Base-by-base conservation (phyloP, 2,329 filamentous ascomycete species). In the Alternaria brassicicola region DNA sequence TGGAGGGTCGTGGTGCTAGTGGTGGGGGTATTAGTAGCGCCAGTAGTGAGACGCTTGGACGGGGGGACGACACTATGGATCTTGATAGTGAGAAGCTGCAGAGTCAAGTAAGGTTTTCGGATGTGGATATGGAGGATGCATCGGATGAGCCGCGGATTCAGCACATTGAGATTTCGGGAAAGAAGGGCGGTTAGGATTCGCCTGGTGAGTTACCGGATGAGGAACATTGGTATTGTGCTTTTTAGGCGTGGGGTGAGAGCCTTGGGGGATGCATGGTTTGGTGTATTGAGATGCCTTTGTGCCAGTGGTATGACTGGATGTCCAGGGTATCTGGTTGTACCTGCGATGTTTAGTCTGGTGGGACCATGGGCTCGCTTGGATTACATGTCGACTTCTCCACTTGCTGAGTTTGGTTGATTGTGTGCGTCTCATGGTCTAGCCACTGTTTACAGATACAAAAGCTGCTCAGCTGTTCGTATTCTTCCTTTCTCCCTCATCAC, bases 81-180 rank as follows among this genome's bases (percentile, higher is more conserved):
- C 42, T 64, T 15, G 62, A 64, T 35, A 48, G 13, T 0, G 15
- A 54, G 13, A 49, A 61, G 28, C 2, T 61, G 6, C 63, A 64
- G 41, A 56, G 47, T 9, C 59, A 55, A 23, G 53, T 59, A 15
- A 26, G 49, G 2, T 58, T 67, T n/a, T 62, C 55, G 2, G 72
- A 74, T 64, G 60, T 66, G 8, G 64, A 67, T 21, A 71, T 74
- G 60, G 48, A 43, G n/a, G 68, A 71, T 58, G 47, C 31, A n/a
- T 42, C 55, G 5, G 63, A 64, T 1, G 63, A 63, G 26, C 17
- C 52, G 19, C 45, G 42, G 36, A 54, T 61, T 8, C 62, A 68
- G 50, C 68, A 73, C 38, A 66, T 72, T 52, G 71, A 75, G 55
- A 33, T 62, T 36, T 47, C 52, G 31, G 66, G 70, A 58, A 71